A percentile compares a stretch with the other conserved stretches of the same genome.
Conservation (phyloP, 163 green algal species). For the Trebouxia gelatinosa region DNA sequence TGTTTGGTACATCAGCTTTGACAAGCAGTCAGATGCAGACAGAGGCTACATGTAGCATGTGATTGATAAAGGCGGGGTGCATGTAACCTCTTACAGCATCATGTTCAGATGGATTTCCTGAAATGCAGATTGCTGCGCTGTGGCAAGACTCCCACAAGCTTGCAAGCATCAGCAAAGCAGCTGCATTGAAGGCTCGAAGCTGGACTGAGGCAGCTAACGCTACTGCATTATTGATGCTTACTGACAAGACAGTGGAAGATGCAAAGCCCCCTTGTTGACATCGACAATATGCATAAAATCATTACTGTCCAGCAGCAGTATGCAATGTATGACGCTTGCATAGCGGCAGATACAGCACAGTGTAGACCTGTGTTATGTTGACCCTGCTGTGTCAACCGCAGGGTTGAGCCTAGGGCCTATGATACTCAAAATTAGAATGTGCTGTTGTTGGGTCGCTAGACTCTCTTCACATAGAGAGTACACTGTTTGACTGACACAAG, state of each 20-base stretch:
- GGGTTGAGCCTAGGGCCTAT: too few species aligned
- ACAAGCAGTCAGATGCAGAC: too few species aligned
- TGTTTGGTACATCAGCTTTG: too few species aligned
- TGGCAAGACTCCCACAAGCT: background rate
- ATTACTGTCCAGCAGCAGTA: background rate
- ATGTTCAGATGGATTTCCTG: background rate
- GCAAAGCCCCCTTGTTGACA: background rate
- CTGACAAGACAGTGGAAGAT: background rate
- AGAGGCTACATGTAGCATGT: too few species aligned
- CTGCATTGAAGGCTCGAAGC: conserved; percentile 4
- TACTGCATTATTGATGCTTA: background rate
- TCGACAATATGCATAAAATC: background rate
- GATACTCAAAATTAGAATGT: too few species aligned
- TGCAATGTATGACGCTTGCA: background rate
- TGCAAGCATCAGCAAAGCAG: background rate
- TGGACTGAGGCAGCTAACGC: conserved; percentile 19
- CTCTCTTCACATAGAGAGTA: too few species aligned
- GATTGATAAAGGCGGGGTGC: too few species aligned
- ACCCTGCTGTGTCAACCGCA: background rate
- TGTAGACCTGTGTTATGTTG: background rate
- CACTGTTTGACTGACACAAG: too few species aligned
- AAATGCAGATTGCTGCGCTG: conserved; percentile 6
- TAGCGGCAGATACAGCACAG: background rate
- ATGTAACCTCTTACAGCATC: background rate
- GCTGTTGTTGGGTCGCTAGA: too few species aligned